Conservation (phyloP, 805 yeast species). For the Yarrowia keelungensis region DNA sequence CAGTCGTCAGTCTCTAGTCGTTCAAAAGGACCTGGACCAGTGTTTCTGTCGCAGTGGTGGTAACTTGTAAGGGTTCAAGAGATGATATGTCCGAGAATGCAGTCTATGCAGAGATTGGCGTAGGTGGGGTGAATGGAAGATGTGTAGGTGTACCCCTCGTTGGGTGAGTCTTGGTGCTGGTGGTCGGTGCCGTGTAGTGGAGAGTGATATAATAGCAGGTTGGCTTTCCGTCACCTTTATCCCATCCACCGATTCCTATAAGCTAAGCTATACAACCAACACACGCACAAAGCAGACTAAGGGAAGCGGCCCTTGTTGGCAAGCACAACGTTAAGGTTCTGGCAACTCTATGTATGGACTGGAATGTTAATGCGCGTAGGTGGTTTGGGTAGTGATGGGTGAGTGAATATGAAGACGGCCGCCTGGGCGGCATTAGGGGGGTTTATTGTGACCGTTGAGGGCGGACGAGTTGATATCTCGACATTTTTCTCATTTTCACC, state of each 20-base stretch:
- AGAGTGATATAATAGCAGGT: background rate
- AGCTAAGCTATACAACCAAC: background rate
- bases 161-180: no score
- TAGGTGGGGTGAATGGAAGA: slow-evolving; percentile 3
- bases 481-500: no score
- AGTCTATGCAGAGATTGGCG: slow-evolving; percentile 31
- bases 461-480: background rate
- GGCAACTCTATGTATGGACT: slow-evolving; percentile 11
- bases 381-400: slow-evolving; percentile 19
- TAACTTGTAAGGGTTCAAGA: slow-evolving; percentile 2
- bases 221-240: slow-evolving; percentile 10
- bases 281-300: slow-evolving; percentile 19
- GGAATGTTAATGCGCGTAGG: slow-evolving; percentile 37
- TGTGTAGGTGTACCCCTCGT: background rate
- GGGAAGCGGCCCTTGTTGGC: slow-evolving; percentile 29
- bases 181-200: slow-evolving; percentile 2
- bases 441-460: background rate
- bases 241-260: slow-evolving; percentile 5
- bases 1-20: no score
- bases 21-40: no score
- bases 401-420: background rate
- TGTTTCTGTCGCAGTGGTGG: background rate
- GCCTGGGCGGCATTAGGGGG: background rate
- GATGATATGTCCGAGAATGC: slow-evolving; percentile 24
- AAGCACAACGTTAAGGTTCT: slow-evolving; percentile 23